Conservation (phyloP, 805 yeast species). For the Ogataea thermomethanolica region DNA sequence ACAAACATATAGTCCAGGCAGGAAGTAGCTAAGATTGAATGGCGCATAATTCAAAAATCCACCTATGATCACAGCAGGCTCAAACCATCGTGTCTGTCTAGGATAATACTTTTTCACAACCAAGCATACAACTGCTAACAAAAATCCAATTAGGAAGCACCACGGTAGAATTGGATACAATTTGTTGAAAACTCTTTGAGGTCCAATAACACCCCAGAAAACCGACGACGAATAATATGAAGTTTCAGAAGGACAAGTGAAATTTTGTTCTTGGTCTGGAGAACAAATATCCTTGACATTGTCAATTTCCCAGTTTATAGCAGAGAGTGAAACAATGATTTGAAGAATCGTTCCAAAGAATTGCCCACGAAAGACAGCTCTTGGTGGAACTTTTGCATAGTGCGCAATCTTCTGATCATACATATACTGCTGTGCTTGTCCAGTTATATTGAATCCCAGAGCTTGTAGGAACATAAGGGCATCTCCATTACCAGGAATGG, state of each 20-base stretch:
- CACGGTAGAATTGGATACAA: constrained; percentile 50
- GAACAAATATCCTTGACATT: constrained; percentile 42
- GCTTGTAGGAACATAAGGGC: constrained; percentile 64
- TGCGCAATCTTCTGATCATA: constrained; percentile 62
- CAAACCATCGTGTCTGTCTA: constrained; percentile 13
- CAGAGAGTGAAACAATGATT: constrained; percentile 39
- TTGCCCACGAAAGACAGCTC: constrained; percentile 53
- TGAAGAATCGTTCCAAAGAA: constrained; percentile 44
- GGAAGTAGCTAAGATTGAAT: constrained; percentile 66
- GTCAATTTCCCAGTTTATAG: constrained; percentile 37
- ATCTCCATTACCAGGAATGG: constrained; percentile 57
- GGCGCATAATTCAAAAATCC: constrained; percentile 68
- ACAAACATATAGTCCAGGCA: constrained; percentile 53
- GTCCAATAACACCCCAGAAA: constrained; percentile 67
- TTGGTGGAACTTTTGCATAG: constrained; percentile 61
- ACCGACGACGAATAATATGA: constrained; percentile 53
- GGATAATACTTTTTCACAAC: constrained; percentile 37
- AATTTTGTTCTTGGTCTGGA: constrained; percentile 39
- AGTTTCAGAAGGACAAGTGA: constrained; percentile 43
- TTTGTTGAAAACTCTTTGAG: constrained; percentile 49
- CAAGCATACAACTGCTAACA: constrained; percentile 42
- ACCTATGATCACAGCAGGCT: constrained; percentile 60
- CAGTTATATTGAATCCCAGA: constrained; percentile 51
- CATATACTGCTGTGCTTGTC: constrained; percentile 51
- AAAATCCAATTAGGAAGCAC: constrained; percentile 61